Base-by-base conservation (phyloP, 805 yeast species). In the Cyberlindnera bimundalis region DNA sequence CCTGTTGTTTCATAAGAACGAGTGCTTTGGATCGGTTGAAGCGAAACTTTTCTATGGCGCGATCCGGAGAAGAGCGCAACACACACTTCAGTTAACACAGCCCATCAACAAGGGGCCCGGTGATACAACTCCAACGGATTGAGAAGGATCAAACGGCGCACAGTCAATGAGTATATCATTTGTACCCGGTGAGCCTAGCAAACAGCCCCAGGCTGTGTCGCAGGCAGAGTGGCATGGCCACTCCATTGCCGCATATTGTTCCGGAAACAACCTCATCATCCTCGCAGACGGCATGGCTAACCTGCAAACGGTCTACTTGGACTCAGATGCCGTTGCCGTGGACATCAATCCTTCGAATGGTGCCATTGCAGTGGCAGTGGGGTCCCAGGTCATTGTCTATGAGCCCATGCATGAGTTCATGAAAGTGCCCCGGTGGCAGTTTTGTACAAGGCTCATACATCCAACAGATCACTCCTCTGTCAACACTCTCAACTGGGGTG, bases 151-250 rank as follows among this genome's bases (percentile, higher is more conserved):
- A n/a, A n/a, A n/a, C n/a, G n/a, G n/a, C n/a, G n/a, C n/a, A n/a
- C n/a, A n/a, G n/a, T 6, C 11, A 4, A 79, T 82, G 88, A 68
- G 83, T 5, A 60, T 84, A 40, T 78, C 78, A 43, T 81, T 84
- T 55, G 76, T 86, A 33, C 96, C 96, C 2, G 97, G 97, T 2
- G 86, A 85, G 56, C 93, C 93, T 15, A 84, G 81, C 58, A 61
- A 67, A 33, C 58, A 75, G 1, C 68, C 67, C 12, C 75, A 74
- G 48, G 66, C 87, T 1, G 73, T 79, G 18, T 67, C 77, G 29
- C 81, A 79, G 45, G 74, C 70, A 6, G 63, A 66, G 28, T 88
- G 96, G 96, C 78, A 77, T 40, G 68, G 70, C 10, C 78, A 76
- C 44, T 74, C 78, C 37, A 61, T 88, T 2, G 63, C 84, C 25